phyloP scores from a whole-genome alignment of 2,329 filamentous ascomycete genomes.

The Cercospora sp. region DNA sequence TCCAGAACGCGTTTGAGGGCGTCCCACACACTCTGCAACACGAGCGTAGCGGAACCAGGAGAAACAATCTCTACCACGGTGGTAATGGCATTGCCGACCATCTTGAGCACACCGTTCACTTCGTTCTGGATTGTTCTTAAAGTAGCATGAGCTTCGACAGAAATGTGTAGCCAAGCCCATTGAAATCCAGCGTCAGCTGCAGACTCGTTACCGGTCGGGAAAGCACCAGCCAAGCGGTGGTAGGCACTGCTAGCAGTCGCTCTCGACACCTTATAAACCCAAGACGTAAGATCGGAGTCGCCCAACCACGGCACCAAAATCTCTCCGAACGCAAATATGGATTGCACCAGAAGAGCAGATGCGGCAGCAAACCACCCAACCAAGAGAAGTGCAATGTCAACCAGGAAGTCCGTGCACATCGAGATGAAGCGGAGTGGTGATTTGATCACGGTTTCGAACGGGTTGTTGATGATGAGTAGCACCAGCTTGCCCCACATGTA shows the following conservation, averaged over 20 bases:
- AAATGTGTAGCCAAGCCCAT: conserved; percentile 30
- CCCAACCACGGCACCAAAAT: conserved; percentile 15
- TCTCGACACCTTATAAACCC: conserved; percentile 23
- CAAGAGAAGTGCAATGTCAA: conserved; percentile 70
- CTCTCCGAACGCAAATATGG: conserved; percentile 16
- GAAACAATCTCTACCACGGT: conserved; percentile 31
- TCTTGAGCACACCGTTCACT: conserved; percentile 28
- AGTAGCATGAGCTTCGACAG: conserved; percentile 34
- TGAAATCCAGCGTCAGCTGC: conserved; percentile 28
- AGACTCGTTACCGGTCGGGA: conserved; percentile 22
- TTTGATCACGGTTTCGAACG: conserved; percentile 64
- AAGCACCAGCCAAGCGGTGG: conserved; percentile 25
- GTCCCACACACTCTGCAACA: conserved; percentile 19
- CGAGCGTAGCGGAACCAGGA: conserved; percentile 24
- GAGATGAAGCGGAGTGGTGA: conserved; percentile 73
- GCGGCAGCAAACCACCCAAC: conserved; percentile 39
- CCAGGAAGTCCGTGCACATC: conserved; percentile 71
- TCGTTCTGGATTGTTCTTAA: conserved; percentile 31
- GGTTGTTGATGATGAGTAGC: conserved; percentile 76
- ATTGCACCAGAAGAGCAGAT: conserved; percentile 14
- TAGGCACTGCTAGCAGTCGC: conserved; percentile 29
- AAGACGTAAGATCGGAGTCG: conserved; percentile 16
- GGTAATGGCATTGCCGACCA: conserved; percentile 28
- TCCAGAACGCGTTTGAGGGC: conserved; percentile 15
- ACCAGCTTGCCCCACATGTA: conserved; percentile 88